Evolutionary conservation across 352 stramenopile species (phyloP), one percentile per base, ranked within the genome.

Genomic region (Globisporangium megalacanthum): DNA sequence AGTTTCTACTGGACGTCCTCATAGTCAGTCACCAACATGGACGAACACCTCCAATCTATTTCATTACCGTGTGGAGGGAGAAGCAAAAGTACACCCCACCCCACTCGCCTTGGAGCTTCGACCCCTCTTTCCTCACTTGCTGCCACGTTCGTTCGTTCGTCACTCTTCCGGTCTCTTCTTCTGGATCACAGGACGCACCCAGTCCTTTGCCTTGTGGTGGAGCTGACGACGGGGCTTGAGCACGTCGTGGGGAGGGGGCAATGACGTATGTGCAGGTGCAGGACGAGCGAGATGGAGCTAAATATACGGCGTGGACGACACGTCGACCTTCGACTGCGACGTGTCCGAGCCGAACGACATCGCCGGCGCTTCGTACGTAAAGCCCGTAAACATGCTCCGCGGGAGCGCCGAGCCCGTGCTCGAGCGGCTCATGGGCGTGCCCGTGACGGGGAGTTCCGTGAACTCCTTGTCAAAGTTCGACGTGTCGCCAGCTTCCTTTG

Each of bases 381-480:
- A 94, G 61, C 82, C 82, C 57, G 72, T 86, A 60, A 94, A 94
- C 84, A 92, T 92, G 64, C 76, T 90, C 47, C 83, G 83, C 11
- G 84, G 81, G 14, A 94, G 56, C 9, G 71, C 75, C 4, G 73
- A 85, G 4, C 78, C 72, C 10, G 69, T 66, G 17, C 67, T 74
- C 46, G 79, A 86, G 66, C 83, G 85, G 60, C 84, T 94, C 60
- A 92, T 60, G 31, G 82, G 82, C 49, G 82, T 94, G 61, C 79
- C 80, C 22, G 69, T 88, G 56, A 94, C 82, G 1, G 88, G 88
- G 61, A 95, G 65, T 57, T 92, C 79, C 15, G 88, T 96, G 65
- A 96, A 96, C 64, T 95, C 83, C 57, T 75, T 82, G 69, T 96
- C 88, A 53, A 96, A 96, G 71, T 96, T 96, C 49, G 80, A 92